A percentile compares a stretch with the other conserved stretches of the same genome.
phyloP scores from a whole-genome alignment of 257 asterid genomes.

The Osmanthus fragrans region DNA sequence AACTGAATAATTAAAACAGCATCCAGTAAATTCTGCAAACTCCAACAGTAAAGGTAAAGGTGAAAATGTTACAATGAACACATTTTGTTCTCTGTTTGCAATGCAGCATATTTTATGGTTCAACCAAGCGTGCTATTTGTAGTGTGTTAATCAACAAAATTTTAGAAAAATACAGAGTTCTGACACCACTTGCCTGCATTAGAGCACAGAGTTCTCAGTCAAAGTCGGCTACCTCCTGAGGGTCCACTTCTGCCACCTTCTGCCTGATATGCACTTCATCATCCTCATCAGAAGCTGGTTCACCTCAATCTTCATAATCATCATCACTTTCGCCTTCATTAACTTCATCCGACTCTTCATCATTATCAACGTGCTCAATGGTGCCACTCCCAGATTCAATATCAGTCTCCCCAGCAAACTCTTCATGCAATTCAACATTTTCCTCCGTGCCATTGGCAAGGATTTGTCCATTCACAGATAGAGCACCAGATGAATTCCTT shows the following conservation, averaged over 20 bases:
- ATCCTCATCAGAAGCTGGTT: constrained; percentile 85
- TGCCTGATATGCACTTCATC: constrained; percentile 91
- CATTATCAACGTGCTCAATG: constrained; percentile 56
- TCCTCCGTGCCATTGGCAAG: constrained; percentile 61
- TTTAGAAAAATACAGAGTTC: not conserved
- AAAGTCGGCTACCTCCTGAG: constrained; percentile 87
- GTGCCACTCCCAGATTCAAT: constrained; percentile 94
- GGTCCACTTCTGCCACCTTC: constrained; percentile 80
- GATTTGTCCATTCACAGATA: constrained; percentile 58
- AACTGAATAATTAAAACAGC: not conserved
- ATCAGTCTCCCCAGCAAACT: constrained; percentile 57
- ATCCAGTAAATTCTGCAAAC: not conserved
- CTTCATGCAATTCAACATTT: constrained; percentile 73
- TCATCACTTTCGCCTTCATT: constrained; percentile 75
- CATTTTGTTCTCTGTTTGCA: not conserved
- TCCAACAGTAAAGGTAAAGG: not conserved
- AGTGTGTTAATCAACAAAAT: not conserved
- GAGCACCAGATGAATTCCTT: constrained; percentile 49
- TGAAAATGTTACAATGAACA: not conserved
- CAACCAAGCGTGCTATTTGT: not conserved
- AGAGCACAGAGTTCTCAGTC: constrained; percentile 88
- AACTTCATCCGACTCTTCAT: constrained; percentile 70
- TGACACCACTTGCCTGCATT: constrained; percentile 72
- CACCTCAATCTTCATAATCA: constrained; percentile 65
- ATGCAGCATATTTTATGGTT: not conserved